A percentile compares a stretch with the other conserved stretches of the same genome.
Conservation (phyloP, 1,284 basidiomycete genomes). For the Mycena citricolor region DNA sequence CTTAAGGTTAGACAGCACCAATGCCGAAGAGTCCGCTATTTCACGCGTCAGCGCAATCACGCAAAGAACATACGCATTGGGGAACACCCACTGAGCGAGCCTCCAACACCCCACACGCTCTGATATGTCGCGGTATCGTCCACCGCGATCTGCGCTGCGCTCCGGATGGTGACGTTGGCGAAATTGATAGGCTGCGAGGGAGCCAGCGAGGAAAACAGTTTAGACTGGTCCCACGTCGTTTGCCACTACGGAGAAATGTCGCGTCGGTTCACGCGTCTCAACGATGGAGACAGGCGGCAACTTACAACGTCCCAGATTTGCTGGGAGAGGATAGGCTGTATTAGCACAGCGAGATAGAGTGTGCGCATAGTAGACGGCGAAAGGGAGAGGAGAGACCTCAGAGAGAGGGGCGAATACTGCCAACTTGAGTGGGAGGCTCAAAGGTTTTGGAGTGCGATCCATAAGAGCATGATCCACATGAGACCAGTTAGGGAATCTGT, state of each 20-base stretch:
- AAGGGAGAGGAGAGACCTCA: neutral
- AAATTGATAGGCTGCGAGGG: conserved; percentile 55
- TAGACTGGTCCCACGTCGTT: conserved; percentile 59
- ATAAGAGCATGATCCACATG: no score
- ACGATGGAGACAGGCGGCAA: neutral
- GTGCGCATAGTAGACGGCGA: conserved; percentile 7
- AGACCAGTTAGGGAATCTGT: no score
- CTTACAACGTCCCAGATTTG: conserved; percentile 47
- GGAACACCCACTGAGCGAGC: conserved; percentile 43
- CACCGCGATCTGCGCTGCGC: conserved; percentile 48
- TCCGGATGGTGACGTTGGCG: conserved; percentile 41
- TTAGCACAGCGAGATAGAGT: conserved; percentile 18
- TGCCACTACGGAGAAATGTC: conserved; percentile 45
- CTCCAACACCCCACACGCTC: conserved; percentile 51
- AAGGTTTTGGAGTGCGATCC: no score
- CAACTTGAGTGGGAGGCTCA: no score
- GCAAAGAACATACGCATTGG: conserved; percentile 3
- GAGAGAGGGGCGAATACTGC: no score
- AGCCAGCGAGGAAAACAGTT: conserved; percentile 47
- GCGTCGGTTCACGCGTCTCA: neutral
- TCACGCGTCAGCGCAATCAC: conserved; percentile 1
- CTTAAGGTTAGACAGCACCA: conserved; percentile 50
- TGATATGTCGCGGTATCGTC: conserved; percentile 44
- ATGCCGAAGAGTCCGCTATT: conserved; percentile 53
- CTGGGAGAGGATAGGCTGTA: conserved; percentile 32